Base-by-base conservation (phyloP, 2,329 filamentous ascomycete genomes). In the Trichophyton equinum region DNA sequence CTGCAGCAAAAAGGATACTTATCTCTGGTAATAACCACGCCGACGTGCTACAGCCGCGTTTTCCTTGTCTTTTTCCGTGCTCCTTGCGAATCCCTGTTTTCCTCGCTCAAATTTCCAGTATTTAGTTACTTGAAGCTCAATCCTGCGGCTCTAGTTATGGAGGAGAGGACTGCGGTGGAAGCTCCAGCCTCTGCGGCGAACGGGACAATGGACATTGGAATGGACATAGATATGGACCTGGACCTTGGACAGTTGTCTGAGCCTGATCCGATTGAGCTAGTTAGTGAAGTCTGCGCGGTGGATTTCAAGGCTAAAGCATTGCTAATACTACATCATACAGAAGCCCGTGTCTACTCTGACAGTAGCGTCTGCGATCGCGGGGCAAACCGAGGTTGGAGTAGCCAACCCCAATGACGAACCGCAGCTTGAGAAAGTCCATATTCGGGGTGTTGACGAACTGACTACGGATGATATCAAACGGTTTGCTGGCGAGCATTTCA, bases 391-490 rank as follows among this genome's bases (percentile, higher is more conserved):
- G 49, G 49, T 13, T 13, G 49, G 27, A n/a, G 49, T 25, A 53
- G 11, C 22, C 7, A 53, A 30, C 22, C 27, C 49, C 18, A 42
- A 66, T 2, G 71, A 71, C 25, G 74, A 76, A 61, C 68, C 70
- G 25, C 67, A 72, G 42, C 72, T 69, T 57, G 74, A 84, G 69
- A 94, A 94, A 71, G 75, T 96, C n/a, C 86, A 96, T 73, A 77
- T 99, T 59, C 84, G 85, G 62, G 92, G 92, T 20, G 81, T 97
- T 2, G 87, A 95, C 69, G 84, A 86, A 49, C 78, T 97, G 70
- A 89, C 87, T 36, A 91, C 91, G 30, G 81, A 84, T 60, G 85
- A 96, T 65, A 86, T 97, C 67, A 86, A 87, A 67, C 78, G 81
- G 62, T 96, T 91, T 68, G 83, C 89, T 7, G 75, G 78, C 56